Evolutionary conservation across 805 yeast species (phyloP).

Genomic region (Wickerhamiella vanderwaltii): DNA sequence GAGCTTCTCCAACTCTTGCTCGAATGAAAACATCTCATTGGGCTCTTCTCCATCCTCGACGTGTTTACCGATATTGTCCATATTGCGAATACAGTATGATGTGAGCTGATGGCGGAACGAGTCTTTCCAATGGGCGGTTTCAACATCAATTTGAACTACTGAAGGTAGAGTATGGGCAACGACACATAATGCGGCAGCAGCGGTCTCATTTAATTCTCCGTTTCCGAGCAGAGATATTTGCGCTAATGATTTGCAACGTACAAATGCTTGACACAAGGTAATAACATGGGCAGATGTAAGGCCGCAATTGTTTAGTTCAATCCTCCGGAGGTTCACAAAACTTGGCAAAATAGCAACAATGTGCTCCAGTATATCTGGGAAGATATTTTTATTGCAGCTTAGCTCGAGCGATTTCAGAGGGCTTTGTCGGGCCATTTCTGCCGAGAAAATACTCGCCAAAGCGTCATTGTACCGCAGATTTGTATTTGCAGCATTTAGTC

Average conservation of each 20-base stretch:
- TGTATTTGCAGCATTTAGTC: slow-evolving; percentile 36
- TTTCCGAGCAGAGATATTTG: slow-evolving; percentile 63
- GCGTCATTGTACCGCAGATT: slow-evolving; percentile 15
- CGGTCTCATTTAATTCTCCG: slow-evolving; percentile 41
- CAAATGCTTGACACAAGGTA: slow-evolving; percentile 52
- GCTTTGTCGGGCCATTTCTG: slow-evolving; percentile 40
- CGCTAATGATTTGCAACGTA: slow-evolving; percentile 51
- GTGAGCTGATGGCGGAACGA: slow-evolving; percentile 61
- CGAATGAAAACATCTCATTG: slow-evolving; percentile 15
- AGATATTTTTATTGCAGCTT: slow-evolving; percentile 53
- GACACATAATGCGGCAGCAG: slow-evolving; percentile 53
- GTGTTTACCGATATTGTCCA: slow-evolving; percentile 32
- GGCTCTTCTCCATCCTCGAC: slow-evolving; percentile 13
- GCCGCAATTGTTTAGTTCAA: slow-evolving; percentile 61
- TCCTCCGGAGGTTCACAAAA: slow-evolving; percentile 47
- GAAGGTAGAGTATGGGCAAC: slow-evolving; percentile 55
- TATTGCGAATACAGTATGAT: slow-evolving; percentile 67
- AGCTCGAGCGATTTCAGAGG: slow-evolving; percentile 61
- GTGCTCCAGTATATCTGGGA: slow-evolving; percentile 48
- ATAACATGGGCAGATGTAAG: slow-evolving; percentile 45
- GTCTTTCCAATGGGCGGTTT: slow-evolving; percentile 47
- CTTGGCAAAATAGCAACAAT: slow-evolving; percentile 56
- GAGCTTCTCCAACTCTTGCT: slow-evolving; percentile 1
- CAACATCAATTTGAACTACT: slow-evolving; percentile 58
- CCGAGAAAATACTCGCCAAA: slow-evolving; percentile 27